Percentiles rank a stretch among this genome's conserved stretches.
These are phyloP conservation scores for Neofusicoccum sp. DNA, from an alignment of 2,329 filamentous ascomycete genomes.

Conservation along the genomic window DNA sequence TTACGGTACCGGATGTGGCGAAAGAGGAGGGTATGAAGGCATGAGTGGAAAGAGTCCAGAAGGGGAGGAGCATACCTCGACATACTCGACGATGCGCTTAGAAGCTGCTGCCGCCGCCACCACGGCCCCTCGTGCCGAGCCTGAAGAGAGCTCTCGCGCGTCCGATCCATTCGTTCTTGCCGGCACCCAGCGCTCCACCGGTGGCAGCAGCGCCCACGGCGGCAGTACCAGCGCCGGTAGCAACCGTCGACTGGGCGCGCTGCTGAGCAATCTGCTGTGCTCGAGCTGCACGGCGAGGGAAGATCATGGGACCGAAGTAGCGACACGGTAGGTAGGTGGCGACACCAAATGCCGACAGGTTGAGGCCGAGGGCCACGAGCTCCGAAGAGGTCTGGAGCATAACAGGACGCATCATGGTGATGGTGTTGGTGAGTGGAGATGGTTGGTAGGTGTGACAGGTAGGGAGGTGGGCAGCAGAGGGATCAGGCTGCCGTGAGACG, in stretches of 20 bases:
- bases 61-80: neutral
- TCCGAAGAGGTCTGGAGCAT: slow-evolving; percentile 15
- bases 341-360: slow-evolving; percentile 10
- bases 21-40: neutral
- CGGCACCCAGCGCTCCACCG: neutral
- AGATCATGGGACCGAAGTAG: slow-evolving; percentile 15
- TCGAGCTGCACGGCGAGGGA: slow-evolving; percentile 14
- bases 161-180: slow-evolving; percentile 9
- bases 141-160: slow-evolving; percentile 11
- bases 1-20: too few species aligned
- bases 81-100: neutral
- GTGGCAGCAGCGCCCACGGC: slow-evolving; percentile 2
- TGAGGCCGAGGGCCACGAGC: slow-evolving; percentile 14
- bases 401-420: slow-evolving; percentile 1
- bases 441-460: neutral
- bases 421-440: slow-evolving; percentile 5
- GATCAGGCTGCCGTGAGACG: neutral
- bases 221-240: neutral
- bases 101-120: slow-evolving; percentile 9
- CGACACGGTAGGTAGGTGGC: slow-evolving; percentile 13
- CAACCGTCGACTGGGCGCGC: neutral
- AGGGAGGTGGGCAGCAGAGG: neutral
- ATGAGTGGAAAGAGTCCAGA: neutral
- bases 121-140: slow-evolving; percentile 14
- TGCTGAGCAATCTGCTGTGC: neutral